Evolutionary conservation across 805 yeast species (phyloP).

Genomic region (Starmerella tilneyi): DNA sequence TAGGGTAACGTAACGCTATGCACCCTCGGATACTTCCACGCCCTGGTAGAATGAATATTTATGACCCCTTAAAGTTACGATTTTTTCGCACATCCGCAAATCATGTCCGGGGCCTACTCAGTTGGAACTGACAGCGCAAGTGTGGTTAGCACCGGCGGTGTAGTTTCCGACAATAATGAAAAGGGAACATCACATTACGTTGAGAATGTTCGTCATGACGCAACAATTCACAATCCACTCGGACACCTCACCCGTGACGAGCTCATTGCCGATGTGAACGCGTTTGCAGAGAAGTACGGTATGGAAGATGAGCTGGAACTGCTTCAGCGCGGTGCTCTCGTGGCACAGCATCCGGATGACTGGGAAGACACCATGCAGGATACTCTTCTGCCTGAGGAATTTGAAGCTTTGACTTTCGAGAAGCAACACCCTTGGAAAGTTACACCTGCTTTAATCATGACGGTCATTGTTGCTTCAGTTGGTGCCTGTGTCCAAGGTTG

Average conservation of each 20-base stretch:
- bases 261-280: constrained; percentile 14
- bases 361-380: constrained; percentile 16
- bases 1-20: too few relatives aligned
- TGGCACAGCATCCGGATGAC: constrained; percentile 40
- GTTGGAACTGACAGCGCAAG: neutral
- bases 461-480: constrained; percentile 51
- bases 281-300: constrained; percentile 15
- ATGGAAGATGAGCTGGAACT: constrained; percentile 24
- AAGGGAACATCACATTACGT: neutral
- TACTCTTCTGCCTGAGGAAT: constrained; percentile 28
- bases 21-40: too few relatives aligned
- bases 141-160: neutral
- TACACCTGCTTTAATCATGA: constrained; percentile 33
- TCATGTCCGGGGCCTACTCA: neutral
- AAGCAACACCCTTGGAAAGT: constrained; percentile 38
- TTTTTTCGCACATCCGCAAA: too few relatives aligned
- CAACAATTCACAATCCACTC: constrained; percentile 13
- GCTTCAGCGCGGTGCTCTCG: constrained; percentile 40
- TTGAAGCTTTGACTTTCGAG: constrained; percentile 35
- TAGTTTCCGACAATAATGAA: neutral
- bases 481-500: constrained; percentile 64
- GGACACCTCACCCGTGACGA: constrained; percentile 12
- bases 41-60: too few relatives aligned
- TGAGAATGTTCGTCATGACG: constrained; percentile 7
- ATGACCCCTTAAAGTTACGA: too few relatives aligned